Percentiles rank a stretch among this genome's conserved stretches.
Conservation (phyloP, 257 asterid species). For the Catharanthus roseus region DNA sequence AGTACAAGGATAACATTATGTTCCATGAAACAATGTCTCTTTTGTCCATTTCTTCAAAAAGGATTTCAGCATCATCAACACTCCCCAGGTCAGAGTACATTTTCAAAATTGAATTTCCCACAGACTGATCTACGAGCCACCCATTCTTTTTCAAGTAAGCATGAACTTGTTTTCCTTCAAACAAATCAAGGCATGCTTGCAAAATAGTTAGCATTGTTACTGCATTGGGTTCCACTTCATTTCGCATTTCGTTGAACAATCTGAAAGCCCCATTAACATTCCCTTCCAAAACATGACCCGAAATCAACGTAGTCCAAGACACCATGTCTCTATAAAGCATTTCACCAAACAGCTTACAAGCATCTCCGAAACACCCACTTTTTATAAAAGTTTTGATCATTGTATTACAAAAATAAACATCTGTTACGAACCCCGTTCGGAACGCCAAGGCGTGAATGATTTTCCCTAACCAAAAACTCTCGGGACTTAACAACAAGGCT, state of each 20-base stretch:
- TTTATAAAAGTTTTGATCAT: slow-evolving; percentile 23
- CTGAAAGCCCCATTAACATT: slow-evolving; percentile 26
- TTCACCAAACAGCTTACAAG: slow-evolving; percentile 36
- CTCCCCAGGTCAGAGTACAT: slow-evolving; percentile 25
- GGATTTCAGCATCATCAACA: slow-evolving; percentile 25
- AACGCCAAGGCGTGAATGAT: slow-evolving; percentile 35
- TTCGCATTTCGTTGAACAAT: slow-evolving; percentile 36
- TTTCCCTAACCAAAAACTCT: slow-evolving; percentile 18
- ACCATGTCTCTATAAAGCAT: slow-evolving; percentile 41
- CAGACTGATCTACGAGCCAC: slow-evolving; percentile 26
- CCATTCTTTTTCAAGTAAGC: slow-evolving; percentile 33
- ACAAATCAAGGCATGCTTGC: slow-evolving; percentile 21
- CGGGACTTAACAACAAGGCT: slow-evolving; percentile 16
- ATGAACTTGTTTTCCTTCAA: slow-evolving; percentile 35
- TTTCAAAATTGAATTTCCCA: slow-evolving; percentile 40
- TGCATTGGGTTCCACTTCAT: slow-evolving; percentile 35
- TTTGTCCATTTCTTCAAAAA: slow-evolving; percentile 25
- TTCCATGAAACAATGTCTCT: slow-evolving; percentile 45
- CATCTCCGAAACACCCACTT: slow-evolving; percentile 23
- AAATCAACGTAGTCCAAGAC: slow-evolving; percentile 48
- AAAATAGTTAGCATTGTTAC: slow-evolving; percentile 41
- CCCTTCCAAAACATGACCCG: slow-evolving; percentile 27
- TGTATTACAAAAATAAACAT: slow-evolving; percentile 40
- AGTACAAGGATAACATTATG: slow-evolving; percentile 32
- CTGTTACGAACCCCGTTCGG: slow-evolving; percentile 35